Percentiles rank a stretch among this genome's conserved stretches.
phyloP scores from a whole-genome alignment of 1,284 basidiomycete genomes.

The Fomitopsis betulina region DNA sequence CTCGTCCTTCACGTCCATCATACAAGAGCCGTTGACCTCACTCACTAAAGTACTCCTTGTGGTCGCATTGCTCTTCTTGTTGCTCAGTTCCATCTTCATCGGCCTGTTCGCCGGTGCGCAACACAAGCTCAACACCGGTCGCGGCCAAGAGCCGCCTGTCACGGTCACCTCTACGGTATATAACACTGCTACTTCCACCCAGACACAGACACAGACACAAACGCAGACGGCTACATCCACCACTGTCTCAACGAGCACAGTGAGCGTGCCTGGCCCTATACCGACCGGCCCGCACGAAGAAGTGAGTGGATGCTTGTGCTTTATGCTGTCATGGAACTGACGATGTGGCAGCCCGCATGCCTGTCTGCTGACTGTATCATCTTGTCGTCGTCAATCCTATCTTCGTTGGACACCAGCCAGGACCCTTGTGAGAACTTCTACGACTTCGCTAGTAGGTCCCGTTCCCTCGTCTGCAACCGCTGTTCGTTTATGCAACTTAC shows the following conservation, averaged over 20 bases:
- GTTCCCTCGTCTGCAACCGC: constrained; percentile 1
- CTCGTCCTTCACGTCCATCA: constrained; percentile 43
- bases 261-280: constrained; percentile 23
- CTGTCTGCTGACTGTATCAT: constrained; percentile 79
- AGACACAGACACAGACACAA: constrained; percentile 20
- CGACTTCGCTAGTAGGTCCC: constrained; percentile 73
- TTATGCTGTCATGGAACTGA: no score
- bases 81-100: constrained; percentile 83
- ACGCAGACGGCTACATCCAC: constrained; percentile 24
- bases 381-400: constrained; percentile 79
- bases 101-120: constrained; percentile 90
- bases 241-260: constrained; percentile 17
- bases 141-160: constrained; percentile 20
- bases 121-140: constrained; percentile 58
- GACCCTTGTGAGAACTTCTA: constrained; percentile 98
- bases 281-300: constrained; percentile 48
- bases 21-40: constrained; percentile 77
- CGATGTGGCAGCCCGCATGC: constrained; percentile 42
- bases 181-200: constrained; percentile 27
- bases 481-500: not conserved
- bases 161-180: constrained; percentile 31
- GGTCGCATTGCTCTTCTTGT: constrained; percentile 71
- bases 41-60: constrained; percentile 82
- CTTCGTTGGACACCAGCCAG: constrained; percentile 74
- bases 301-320: constrained; percentile 28